These are phyloP conservation scores for Hippophae gyantsensis DNA, from an alignment of 306 rosid species.

Conservation along the genomic window DNA sequence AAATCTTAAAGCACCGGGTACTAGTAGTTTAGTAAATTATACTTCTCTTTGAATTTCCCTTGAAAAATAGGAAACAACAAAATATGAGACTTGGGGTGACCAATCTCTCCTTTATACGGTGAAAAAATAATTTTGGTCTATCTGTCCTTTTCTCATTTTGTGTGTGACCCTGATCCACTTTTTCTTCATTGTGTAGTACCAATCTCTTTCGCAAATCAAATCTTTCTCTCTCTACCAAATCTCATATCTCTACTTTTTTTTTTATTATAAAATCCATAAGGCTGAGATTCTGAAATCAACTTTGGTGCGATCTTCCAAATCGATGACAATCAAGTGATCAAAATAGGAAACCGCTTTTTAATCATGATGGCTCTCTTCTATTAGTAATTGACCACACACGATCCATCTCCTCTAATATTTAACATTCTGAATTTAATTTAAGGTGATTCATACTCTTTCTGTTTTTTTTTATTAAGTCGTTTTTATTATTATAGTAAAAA, in stretches of 20 bases:
- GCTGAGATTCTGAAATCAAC: constrained; percentile 88
- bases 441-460: too few species aligned
- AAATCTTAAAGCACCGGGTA: too few species aligned
- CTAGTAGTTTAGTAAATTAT: too few species aligned
- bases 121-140: constrained; percentile 21
- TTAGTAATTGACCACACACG: too few species aligned
- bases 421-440: too few species aligned
- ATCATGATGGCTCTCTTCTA: too few species aligned
- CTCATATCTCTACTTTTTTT: constrained; percentile 27
- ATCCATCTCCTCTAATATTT: too few species aligned
- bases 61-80: constrained; percentile 4
- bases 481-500: too few species aligned
- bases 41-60: not conserved
- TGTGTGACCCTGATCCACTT: not conserved
- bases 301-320: constrained; percentile 45
- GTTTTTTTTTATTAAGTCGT: too few species aligned
- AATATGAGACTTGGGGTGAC: constrained; percentile 19
- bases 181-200: constrained; percentile 4
- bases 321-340: constrained; percentile 13
- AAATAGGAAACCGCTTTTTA: not conserved
- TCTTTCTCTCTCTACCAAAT: constrained; percentile 53
- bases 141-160: constrained; percentile 15
- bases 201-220: constrained; percentile 62
- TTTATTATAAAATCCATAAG: constrained; percentile 35
- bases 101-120: constrained; percentile 31